Evolutionary conservation across 192 early-diverging fungal genomes (phyloP).

Genomic region (Coemansia sp.): DNA sequence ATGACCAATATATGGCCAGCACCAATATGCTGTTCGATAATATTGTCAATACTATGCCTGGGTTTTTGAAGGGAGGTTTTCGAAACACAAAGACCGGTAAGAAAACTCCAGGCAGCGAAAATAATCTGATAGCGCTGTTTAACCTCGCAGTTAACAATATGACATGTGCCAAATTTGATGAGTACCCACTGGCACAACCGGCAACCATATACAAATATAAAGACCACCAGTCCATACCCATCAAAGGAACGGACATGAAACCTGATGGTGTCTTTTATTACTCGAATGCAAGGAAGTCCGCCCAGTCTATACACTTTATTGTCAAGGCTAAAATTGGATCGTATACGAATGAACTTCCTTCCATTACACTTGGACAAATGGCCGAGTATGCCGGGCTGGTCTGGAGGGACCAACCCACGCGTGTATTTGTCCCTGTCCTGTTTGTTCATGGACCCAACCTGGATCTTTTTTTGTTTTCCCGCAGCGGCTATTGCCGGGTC

Average conservation of each 20-base stretch:
- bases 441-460: slow-evolving; percentile 13
- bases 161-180: no score
- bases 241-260: background rate
- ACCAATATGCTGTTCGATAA: no score
- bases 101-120: no score
- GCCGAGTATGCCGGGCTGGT: slow-evolving; percentile 17
- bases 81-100: no score
- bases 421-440: slow-evolving; percentile 11
- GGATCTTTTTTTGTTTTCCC: slow-evolving; percentile 21
- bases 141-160: no score
- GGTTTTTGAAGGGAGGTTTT: no score
- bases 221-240: background rate
- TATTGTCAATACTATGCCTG: no score
- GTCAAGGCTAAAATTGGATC: slow-evolving; percentile 1
- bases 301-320: background rate
- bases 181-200: no score
- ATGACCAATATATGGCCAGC: no score
- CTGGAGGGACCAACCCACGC: slow-evolving; percentile 16
- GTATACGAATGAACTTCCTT: background rate
- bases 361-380: slow-evolving; percentile 18
- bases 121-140: no score
- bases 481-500: background rate
- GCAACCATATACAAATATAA: no score
- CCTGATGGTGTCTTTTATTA: slow-evolving; percentile 6
- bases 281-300: background rate